Conservation (phyloP, 2,329 filamentous ascomycete genomes). For the Colletotrichum spinosum region DNA sequence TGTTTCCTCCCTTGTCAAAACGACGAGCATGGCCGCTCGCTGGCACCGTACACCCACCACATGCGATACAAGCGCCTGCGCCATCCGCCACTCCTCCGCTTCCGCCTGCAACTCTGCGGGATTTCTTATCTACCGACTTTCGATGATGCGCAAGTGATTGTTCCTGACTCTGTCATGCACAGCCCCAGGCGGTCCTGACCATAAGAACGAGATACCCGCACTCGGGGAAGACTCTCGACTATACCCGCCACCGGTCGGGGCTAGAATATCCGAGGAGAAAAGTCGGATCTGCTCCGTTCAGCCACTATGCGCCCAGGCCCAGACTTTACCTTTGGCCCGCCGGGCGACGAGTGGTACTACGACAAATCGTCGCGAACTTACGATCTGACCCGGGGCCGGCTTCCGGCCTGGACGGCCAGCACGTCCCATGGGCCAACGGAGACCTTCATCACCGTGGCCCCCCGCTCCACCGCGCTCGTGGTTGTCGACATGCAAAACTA, state of each 20-base stretch:
- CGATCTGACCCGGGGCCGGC: constrained; percentile 34
- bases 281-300: constrained; percentile 8
- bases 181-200: constrained; percentile 9
- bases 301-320: not conserved
- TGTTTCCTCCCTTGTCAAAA: too few species aligned
- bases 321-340: constrained; percentile 34
- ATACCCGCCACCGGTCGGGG: constrained; percentile 24
- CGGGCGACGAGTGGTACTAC: constrained; percentile 33
- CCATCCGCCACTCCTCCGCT: not conserved
- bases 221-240: constrained; percentile 17
- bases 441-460: constrained; percentile 50
- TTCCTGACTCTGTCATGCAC: constrained; percentile 8
- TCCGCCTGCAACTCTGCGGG: constrained; percentile 5
- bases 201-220: constrained; percentile 19
- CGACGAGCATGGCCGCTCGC: not conserved
- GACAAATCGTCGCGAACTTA: constrained; percentile 34
- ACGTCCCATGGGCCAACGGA: constrained; percentile 29
- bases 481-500: constrained; percentile 67
- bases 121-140: constrained; percentile 21
- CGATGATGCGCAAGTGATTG: constrained; percentile 15
- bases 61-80: constrained; percentile 16
- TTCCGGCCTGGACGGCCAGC: constrained; percentile 28
- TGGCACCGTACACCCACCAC: constrained; percentile 4
- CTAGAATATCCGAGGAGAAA: constrained; percentile 32
- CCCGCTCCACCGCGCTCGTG: constrained; percentile 57